phyloP scores from a whole-genome alignment of 768 basidiomycete species.

The Lactifluus hygrophoroides region DNA sequence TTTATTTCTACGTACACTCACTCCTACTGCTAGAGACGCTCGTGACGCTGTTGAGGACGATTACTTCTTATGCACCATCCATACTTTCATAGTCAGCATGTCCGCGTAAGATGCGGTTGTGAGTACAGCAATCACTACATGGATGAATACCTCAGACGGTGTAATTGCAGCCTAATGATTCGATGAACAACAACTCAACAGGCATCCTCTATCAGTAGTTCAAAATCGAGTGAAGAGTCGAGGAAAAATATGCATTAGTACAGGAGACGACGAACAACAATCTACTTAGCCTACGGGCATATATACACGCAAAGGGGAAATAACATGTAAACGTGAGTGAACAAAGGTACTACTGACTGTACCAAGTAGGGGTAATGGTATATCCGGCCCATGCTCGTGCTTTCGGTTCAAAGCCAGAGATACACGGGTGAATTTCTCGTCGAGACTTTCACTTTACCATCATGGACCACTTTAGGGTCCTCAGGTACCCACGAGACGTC shows the following conservation, averaged over 20 bases:
- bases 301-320: neutral
- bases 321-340: neutral
- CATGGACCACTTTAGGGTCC: neutral
- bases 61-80: neutral
- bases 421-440: conserved; percentile 4
- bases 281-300: neutral
- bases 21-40: neutral
- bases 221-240: too few relatives aligned
- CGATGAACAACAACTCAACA: too few relatives aligned
- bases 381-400: neutral
- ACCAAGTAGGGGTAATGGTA: neutral
- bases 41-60: neutral
- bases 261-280: neutral
- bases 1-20: neutral
- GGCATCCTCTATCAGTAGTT: too few relatives aligned
- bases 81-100: neutral
- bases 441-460: conserved; percentile 1
- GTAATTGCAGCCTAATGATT: neutral
- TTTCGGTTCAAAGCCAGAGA: neutral
- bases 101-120: neutral
- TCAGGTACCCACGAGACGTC: conserved; percentile 3
- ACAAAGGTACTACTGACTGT: neutral
- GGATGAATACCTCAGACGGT: neutral
- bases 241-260: neutral
- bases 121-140: neutral